phyloP scores from a whole-genome alignment of 2,329 filamentous ascomycete species.

The Verticillium nubilum region DNA sequence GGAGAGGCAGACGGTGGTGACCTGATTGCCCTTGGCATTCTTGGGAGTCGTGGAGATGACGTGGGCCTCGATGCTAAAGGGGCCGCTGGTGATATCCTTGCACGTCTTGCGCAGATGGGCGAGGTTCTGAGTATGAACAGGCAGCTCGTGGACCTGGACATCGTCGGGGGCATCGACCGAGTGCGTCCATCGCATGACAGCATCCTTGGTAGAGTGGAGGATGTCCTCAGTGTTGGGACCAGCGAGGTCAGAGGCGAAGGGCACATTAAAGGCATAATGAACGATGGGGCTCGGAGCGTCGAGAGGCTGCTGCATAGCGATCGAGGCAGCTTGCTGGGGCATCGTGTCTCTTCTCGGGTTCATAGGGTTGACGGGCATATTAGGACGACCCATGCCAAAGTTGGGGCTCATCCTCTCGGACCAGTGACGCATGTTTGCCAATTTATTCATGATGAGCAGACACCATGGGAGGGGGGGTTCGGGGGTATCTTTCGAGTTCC shows the following conservation, averaged over 20 bases:
- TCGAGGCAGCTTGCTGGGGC: conserved; percentile 44
- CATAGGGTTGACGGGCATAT: conserved; percentile 50
- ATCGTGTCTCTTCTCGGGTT: conserved; percentile 54
- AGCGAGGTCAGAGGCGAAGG: conserved; percentile 85
- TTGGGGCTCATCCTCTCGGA: conserved; percentile 64
- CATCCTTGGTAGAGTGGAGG: conserved; percentile 82
- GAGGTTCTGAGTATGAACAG: conserved; percentile 86
- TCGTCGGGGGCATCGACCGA: conserved; percentile 81
- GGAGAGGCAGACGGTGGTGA: conserved; percentile 87
- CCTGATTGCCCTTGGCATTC: conserved; percentile 57
- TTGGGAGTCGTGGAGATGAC: conserved; percentile 80
- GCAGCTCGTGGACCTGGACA: conserved; percentile 79
- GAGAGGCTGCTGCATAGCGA: conserved; percentile 63
- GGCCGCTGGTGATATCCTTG: conserved; percentile 68
- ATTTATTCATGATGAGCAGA: conserved; percentile 57
- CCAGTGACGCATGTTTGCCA: conserved; percentile 69
- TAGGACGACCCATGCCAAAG: conserved; percentile 58
- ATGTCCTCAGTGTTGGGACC: conserved; percentile 94
- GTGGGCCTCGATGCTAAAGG: conserved; percentile 71
- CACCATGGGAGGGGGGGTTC: neutral
- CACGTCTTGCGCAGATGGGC: conserved; percentile 75
- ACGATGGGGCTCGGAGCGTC: conserved; percentile 58
- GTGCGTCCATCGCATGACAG: conserved; percentile 89
- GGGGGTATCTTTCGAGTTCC: neutral
- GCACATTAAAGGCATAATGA: conserved; percentile 95